Evolutionary conservation across 1,284 basidiomycete genomes (phyloP).

Genomic region (Fomitiporia mediterranea): DNA sequence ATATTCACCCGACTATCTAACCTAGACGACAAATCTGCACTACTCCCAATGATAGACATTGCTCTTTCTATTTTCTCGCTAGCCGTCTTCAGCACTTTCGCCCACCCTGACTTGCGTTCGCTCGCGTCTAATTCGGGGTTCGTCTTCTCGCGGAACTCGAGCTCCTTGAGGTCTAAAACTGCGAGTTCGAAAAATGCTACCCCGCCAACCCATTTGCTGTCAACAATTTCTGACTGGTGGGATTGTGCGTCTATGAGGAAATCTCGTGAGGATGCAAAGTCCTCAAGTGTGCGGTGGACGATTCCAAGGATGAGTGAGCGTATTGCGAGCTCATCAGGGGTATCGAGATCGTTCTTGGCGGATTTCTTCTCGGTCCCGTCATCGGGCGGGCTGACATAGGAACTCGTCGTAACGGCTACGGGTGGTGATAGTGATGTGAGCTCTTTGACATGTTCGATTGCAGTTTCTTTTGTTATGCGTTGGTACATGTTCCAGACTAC

Average conservation of each 20-base stretch:
- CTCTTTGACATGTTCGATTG: slow-evolving; percentile 51
- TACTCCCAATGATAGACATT: slow-evolving; percentile 43
- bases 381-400: slow-evolving; percentile 28
- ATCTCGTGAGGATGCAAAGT: slow-evolving; percentile 39
- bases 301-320: slow-evolving; percentile 66
- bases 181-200: slow-evolving; percentile 64
- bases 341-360: slow-evolving; percentile 46
- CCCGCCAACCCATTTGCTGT: slow-evolving; percentile 62
- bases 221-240: slow-evolving; percentile 36
- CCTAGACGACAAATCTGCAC: slow-evolving; percentile 59
- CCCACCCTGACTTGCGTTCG: slow-evolving; percentile 38
- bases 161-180: slow-evolving; percentile 57
- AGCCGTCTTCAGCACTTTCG: slow-evolving; percentile 41
- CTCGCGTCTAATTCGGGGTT: slow-evolving; percentile 17
- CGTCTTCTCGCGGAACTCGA: slow-evolving; percentile 31
- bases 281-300: slow-evolving; percentile 51
- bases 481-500: slow-evolving; percentile 73
- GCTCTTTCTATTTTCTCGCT: slow-evolving; percentile 49
- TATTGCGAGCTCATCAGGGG: slow-evolving; percentile 63
- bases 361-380: background rate
- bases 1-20: slow-evolving; percentile 65
- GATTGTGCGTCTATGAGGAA: slow-evolving; percentile 49
- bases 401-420: slow-evolving; percentile 34
- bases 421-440: slow-evolving; percentile 44
- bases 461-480: slow-evolving; percentile 47